A percentile compares a stretch with the other conserved stretches of the same genome.
Evolutionary conservation across 2,329 filamentous ascomycete genomes (phyloP).

Genomic region (Apiospora phragmitis): DNA sequence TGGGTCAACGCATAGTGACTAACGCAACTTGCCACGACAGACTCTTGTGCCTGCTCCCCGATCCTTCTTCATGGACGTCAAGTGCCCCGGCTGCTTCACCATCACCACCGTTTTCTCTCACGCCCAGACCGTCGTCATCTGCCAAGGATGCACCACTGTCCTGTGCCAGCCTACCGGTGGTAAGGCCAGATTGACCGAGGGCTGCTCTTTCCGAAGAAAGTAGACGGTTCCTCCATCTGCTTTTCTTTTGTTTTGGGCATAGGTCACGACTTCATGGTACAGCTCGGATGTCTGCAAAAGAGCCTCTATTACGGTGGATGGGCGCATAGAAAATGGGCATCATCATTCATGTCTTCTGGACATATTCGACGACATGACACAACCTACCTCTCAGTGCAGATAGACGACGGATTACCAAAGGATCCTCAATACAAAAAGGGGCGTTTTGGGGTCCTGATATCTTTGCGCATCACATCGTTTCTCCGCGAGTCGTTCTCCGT

Average conservation of each 20-base stretch:
- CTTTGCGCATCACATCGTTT: constrained; percentile 49
- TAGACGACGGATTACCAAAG: constrained; percentile 70
- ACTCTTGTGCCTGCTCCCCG: constrained; percentile 93
- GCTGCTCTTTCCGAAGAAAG: constrained; percentile 99
- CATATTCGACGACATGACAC: constrained; percentile 35
- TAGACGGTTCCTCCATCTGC: constrained; percentile 61
- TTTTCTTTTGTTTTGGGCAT: constrained; percentile 44
- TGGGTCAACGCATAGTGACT: constrained; percentile 10
- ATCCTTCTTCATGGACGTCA: constrained; percentile 99
- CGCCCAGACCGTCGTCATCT: constrained; percentile 99
- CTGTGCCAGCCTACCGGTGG: constrained; percentile 99
- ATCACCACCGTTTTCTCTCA: constrained; percentile 99
- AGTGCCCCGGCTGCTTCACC: constrained; percentile 99
- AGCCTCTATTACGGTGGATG: constrained; percentile 44
- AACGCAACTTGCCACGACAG: constrained; percentile 45
- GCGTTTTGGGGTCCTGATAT: constrained; percentile 84
- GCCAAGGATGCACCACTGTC: constrained; percentile 98
- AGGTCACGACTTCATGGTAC: constrained; percentile 52
- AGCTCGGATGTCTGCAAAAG: constrained; percentile 61
- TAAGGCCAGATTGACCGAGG: constrained; percentile 98
- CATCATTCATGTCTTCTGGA: constrained; percentile 34
- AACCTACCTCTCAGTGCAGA: constrained; percentile 58
- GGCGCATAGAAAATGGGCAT: constrained; percentile 44
- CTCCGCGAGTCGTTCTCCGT: constrained; percentile 44
- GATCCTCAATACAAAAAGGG: constrained; percentile 57